Base-by-base conservation (phyloP, 2,329 filamentous ascomycete genomes). In the Malbranchea zuffiana region DNA sequence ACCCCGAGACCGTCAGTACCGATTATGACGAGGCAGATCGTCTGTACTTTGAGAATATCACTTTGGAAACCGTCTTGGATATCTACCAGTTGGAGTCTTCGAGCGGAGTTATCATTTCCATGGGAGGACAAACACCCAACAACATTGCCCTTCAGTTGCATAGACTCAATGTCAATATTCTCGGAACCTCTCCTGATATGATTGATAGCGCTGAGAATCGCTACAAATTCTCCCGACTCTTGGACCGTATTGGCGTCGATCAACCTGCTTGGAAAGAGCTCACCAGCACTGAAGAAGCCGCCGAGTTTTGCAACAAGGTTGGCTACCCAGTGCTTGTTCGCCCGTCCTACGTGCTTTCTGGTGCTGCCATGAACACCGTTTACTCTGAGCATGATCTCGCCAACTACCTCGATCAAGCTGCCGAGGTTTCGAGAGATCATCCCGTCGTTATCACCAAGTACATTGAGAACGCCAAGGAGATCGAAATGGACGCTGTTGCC, bases 401-500 rank as follows among this genome's bases (percentile, higher is more conserved):
- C 51, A 80, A 72, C 53, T 96, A 92, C 61, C 71, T 98, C 29
- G 75, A 82, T 47, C 88, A 96, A 63, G 90, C 90, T 37, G 83
- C 75, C 5, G 87, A 93, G 47, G 90, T 98, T 31, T 96, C 90
- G 4, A 78, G 83, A 44, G 88, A 96, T 44, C 84, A 96, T 59
- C 90, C 90, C 1, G 90, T 98, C 7, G 90, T 98, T 44, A 96
- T 98, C 54, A 96, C 88, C 43, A 98, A 98, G 67, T 98, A 96
- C 65, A 96, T 98, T 48, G 90, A 98, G 68, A 90, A 93, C 49
- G 90, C 90, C 47, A 96, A 98, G 70, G 90, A 98, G 61, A 96
- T 98, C 46, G 90, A 98, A 63, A 96, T 98, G 90, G 90, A 98
- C 52, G 90, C 90, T 26, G 90, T 98, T 29, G 90, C 88, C 37